A percentile compares a stretch with the other conserved stretches of the same genome.
phyloP scores from a whole-genome alignment of 441 rosid species.

The Euphorbia schlechtendalii region DNA sequence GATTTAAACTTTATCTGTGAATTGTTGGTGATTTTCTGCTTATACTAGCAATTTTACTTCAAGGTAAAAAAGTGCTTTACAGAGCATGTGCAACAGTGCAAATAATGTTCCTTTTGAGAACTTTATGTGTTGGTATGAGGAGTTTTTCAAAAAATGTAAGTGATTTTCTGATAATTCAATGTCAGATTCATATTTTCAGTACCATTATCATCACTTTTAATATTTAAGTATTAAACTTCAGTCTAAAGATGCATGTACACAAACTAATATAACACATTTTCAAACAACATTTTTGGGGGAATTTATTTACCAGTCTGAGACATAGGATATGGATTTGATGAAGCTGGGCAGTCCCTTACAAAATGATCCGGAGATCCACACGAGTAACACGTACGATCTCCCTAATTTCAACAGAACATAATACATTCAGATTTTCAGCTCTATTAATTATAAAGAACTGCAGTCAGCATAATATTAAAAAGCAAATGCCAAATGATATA shows the following conservation, averaged over 20 bases:
- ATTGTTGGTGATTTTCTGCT: background rate
- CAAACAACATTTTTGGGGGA: background rate
- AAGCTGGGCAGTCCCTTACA: constrained; percentile 42
- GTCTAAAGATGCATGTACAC: background rate
- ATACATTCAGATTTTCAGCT: background rate
- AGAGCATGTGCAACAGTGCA: background rate
- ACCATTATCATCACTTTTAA: background rate
- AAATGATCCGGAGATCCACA: constrained; percentile 52
- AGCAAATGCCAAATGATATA: constrained; percentile 6
- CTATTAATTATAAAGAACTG: background rate
- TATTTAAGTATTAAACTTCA: background rate
- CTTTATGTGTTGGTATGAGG: background rate
- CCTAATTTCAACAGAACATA: constrained; percentile 26
- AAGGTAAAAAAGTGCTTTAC: background rate
- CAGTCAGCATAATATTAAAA: background rate
- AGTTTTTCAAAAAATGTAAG: background rate
- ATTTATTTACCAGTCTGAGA: constrained; percentile 31
- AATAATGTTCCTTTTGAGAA: background rate
- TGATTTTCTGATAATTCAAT: background rate
- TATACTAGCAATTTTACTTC: no score
- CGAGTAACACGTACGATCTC: constrained; percentile 40
- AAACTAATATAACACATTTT: background rate
- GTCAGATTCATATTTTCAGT: background rate
- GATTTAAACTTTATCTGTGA: background rate
- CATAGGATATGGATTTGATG: constrained; percentile 27